Conservation (phyloP, 805 yeast species). For the Cyberlindnera samutprakarnensis region DNA sequence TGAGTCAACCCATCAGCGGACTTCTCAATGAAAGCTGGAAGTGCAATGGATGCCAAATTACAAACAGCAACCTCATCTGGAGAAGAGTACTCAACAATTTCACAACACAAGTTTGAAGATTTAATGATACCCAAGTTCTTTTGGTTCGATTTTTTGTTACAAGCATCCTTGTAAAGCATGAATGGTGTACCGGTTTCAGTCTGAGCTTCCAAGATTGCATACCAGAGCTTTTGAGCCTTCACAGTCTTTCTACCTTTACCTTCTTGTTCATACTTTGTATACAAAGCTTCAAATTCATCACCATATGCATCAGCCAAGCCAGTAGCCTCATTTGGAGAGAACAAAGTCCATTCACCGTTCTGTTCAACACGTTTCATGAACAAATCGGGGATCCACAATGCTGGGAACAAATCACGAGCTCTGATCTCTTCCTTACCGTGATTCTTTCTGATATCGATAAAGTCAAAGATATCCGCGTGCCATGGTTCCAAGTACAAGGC, state of each 20-base stretch:
- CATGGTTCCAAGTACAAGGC: conserved; percentile 94
- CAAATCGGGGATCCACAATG: conserved; percentile 90
- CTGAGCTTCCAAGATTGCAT: conserved; percentile 82
- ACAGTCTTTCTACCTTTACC: conserved; percentile 57
- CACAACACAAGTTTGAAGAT: conserved; percentile 92
- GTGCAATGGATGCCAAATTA: conserved; percentile 84
- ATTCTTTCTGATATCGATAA: conserved; percentile 80
- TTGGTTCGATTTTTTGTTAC: conserved; percentile 84
- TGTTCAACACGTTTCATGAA: conserved; percentile 86
- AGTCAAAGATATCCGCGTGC: conserved; percentile 89
- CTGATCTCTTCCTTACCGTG: conserved; percentile 93
- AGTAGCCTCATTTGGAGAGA: conserved; percentile 85
- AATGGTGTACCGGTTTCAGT: conserved; percentile 96
- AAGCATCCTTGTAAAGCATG: conserved; percentile 88
- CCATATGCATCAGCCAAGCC: conserved; percentile 82
- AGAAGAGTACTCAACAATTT: conserved; percentile 85
- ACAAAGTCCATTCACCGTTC: conserved; percentile 78
- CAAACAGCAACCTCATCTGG: conserved; percentile 95
- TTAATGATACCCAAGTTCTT: conserved; percentile 88
- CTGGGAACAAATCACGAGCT: conserved; percentile 90
- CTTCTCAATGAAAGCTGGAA: conserved; percentile 65
- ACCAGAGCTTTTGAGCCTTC: conserved; percentile 89
- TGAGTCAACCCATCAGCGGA: conserved; percentile 37
- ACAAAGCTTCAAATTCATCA: conserved; percentile 68
- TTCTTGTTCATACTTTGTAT: conserved; percentile 63